Conservation (phyloP, 495 filamentous ascomycete genomes). For the Ascodesmis nigricans region DNA sequence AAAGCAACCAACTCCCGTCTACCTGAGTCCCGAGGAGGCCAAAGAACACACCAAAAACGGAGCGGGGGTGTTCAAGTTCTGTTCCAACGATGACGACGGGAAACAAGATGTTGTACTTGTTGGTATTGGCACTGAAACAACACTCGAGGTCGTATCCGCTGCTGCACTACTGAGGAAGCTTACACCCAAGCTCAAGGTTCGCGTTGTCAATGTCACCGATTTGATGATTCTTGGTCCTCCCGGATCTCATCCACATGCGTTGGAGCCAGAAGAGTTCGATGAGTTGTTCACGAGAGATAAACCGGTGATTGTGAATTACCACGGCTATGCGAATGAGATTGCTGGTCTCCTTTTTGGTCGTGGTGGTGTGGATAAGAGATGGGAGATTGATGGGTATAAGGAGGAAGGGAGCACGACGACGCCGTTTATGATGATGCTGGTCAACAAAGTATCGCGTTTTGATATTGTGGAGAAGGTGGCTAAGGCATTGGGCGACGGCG, state of each 20-base stretch:
- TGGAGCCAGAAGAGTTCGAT: conserved; percentile 32
- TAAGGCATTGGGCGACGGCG: conserved; percentile 27
- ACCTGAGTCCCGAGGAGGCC: conserved; percentile 42
- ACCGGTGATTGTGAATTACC: conserved; percentile 48
- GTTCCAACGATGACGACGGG: conserved; percentile 33
- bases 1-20: conserved; percentile 48
- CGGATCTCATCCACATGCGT: conserved; percentile 39
- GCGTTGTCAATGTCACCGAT: conserved; percentile 55
- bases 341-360: conserved; percentile 43
- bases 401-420: conserved; percentile 31
- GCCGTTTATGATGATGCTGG: conserved; percentile 36
- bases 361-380: conserved; percentile 25
- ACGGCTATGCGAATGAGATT: conserved; percentile 42
- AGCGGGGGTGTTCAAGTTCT: conserved; percentile 44
- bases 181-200: conserved; percentile 33
- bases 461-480: conserved; percentile 35
- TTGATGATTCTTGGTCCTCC: conserved; percentile 42
- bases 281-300: conserved; percentile 39
- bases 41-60: conserved; percentile 42
- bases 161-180: conserved; percentile 34
- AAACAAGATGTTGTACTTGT: conserved; percentile 47
- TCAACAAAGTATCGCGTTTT: conserved; percentile 40
- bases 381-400: conserved; percentile 39
- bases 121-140: conserved; percentile 48
- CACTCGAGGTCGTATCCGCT: conserved; percentile 46